These are phyloP conservation scores for Ustilago bromivora DNA, from an alignment of 1,284 basidiomycete species.

Conservation along the genomic window DNA sequence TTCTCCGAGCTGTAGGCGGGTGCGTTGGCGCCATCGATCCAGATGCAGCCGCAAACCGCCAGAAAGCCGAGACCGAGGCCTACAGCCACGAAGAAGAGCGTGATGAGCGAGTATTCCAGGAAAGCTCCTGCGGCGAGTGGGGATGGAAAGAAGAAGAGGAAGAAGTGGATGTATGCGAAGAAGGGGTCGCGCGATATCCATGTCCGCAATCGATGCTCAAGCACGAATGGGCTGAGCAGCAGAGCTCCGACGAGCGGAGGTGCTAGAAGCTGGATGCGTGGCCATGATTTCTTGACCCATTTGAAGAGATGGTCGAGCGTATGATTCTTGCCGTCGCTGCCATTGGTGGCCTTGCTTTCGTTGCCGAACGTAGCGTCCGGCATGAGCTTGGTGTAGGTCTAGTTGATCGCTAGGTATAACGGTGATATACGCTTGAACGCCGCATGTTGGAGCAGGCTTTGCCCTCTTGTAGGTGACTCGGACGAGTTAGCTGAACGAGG, in stretches of 20 bases:
- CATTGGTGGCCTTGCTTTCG: neutral
- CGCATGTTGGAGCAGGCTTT: constrained; percentile 3
- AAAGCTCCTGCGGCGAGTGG: constrained; percentile 53
- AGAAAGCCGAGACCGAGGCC: constrained; percentile 49
- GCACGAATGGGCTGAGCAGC: constrained; percentile 47
- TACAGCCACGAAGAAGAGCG: constrained; percentile 39
- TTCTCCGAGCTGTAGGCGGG: constrained; percentile 31
- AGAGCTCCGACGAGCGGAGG: constrained; percentile 36
- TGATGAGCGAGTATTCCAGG: constrained; percentile 52
- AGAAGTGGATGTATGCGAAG: constrained; percentile 44
- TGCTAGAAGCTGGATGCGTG: constrained; percentile 19
- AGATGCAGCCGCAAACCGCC: constrained; percentile 47
- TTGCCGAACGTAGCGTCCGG: neutral
- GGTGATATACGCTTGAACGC: neutral
- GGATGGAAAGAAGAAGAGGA: constrained; percentile 62
- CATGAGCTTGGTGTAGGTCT: neutral
- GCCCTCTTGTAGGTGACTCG: neutral
- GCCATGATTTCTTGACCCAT: constrained; percentile 14
- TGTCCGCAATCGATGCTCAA: constrained; percentile 23
- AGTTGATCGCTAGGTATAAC: neutral
- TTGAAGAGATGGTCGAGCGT: neutral
- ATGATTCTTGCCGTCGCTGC: neutral
- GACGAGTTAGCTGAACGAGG: neutral
- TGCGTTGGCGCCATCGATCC: constrained; percentile 43
- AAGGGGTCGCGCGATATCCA: constrained; percentile 47